Evolutionary conservation across 495 filamentous ascomycete genomes (phyloP).

Genomic region (Aspergillus wentii): DNA sequence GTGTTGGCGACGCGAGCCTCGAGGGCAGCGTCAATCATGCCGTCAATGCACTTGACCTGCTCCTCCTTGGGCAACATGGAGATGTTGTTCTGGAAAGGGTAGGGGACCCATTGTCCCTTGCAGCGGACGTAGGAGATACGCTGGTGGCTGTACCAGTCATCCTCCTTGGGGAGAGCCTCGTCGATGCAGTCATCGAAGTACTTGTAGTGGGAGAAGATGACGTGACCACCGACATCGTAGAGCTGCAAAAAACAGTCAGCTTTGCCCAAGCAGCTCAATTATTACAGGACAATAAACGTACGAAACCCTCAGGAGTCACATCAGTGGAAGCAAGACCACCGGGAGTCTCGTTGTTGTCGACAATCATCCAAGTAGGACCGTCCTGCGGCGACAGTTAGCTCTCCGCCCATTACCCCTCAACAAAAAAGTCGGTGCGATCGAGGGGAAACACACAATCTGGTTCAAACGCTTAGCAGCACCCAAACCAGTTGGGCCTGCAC

Average conservation of each 20-base stretch:
- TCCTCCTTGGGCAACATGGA: conserved; percentile 97
- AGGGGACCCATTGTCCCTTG: conserved; percentile 94
- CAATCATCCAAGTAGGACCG: conserved; percentile 90
- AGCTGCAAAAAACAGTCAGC: conserved; percentile 52
- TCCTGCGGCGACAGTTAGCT: conserved; percentile 49
- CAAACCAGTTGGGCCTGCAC: conserved; percentile 92
- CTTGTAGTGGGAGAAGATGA: conserved; percentile 99
- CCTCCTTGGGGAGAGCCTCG: conserved; percentile 86
- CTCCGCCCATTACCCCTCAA: conserved; percentile 16
- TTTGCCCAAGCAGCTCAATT: neutral
- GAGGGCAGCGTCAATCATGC: conserved; percentile 92
- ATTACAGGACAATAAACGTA: conserved; percentile 48
- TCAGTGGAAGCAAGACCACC: conserved; percentile 97
- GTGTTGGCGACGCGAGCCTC: conserved; percentile 78
- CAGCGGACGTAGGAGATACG: conserved; percentile 98
- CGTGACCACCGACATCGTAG: conserved; percentile 98
- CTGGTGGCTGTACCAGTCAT: conserved; percentile 97
- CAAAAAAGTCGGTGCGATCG: too few species aligned
- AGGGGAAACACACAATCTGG: conserved; percentile 69
- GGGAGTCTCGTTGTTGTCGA: conserved; percentile 88
- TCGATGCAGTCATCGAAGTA: conserved; percentile 99
- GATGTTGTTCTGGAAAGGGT: conserved; percentile 99
- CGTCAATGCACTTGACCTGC: conserved; percentile 91
- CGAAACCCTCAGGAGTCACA: conserved; percentile 93
- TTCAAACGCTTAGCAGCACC: conserved; percentile 96